A percentile compares a stretch with the other conserved stretches of the same genome.
phyloP scores from a whole-genome alignment of 2,329 filamentous ascomycete species.

The Aspergillus puulaauensis region DNA sequence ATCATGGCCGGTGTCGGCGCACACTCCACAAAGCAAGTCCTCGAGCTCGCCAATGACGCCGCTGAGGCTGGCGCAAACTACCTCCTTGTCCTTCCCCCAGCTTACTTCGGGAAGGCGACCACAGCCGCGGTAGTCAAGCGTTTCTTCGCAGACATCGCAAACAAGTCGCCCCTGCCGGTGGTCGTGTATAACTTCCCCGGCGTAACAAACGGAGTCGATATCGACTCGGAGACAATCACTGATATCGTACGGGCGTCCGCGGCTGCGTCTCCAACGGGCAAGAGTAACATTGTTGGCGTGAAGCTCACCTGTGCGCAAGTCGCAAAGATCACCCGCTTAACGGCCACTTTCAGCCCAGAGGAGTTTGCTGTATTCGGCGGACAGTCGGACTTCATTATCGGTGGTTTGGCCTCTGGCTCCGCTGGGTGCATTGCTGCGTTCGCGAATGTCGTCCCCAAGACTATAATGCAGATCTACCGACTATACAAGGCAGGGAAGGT shows the following conservation, averaged over 20 bases:
- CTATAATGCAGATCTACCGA: conserved; percentile 58
- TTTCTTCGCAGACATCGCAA: conserved; percentile 61
- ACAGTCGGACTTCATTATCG: conserved; percentile 69
- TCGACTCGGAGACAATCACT: conserved; percentile 63
- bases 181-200: conserved; percentile 69
- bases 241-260: conserved; percentile 50
- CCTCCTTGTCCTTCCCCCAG: conserved; percentile 60
- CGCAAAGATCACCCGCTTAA: conserved; percentile 59
- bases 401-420: conserved; percentile 52
- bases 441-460: conserved; percentile 57
- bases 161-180: conserved; percentile 53
- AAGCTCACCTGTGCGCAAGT: conserved; percentile 66
- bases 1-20: conserved; percentile 65
- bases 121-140: conserved; percentile 57
- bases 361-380: conserved; percentile 69
- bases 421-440: conserved; percentile 60
- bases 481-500: conserved; percentile 59
- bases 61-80: conserved; percentile 62
- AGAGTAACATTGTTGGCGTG: conserved; percentile 60
- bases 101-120: conserved; percentile 65
- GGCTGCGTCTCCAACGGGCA: conserved; percentile 31
- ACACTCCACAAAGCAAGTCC: conserved; percentile 65
- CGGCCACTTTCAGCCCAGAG: conserved; percentile 52
- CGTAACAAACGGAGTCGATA: conserved; percentile 66
- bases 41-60: conserved; percentile 61